phyloP scores from a whole-genome alignment of 192 early-diverging fungal species.

The Mortierella claussenii region DNA sequence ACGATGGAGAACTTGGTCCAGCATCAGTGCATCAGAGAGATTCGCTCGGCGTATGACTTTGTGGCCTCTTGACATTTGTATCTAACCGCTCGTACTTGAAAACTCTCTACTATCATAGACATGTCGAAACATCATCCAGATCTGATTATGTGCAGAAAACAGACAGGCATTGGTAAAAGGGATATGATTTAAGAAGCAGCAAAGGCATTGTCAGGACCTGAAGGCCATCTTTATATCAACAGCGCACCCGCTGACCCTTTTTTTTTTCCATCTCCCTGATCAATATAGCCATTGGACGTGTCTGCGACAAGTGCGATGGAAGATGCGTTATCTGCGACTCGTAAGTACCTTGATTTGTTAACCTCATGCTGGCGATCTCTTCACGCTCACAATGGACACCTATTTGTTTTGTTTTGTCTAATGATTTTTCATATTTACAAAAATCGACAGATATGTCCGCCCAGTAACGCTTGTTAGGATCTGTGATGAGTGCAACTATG shows the following conservation, averaged over 20 bases:
- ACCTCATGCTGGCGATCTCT: not conserved
- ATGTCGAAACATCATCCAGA: conserved; percentile 91
- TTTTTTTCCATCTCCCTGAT: not conserved
- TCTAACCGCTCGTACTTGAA: not conserved
- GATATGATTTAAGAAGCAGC: not conserved
- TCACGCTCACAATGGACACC: no score
- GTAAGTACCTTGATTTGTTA: conserved; percentile 51
- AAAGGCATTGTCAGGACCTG: not conserved
- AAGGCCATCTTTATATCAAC: conserved; percentile 7
- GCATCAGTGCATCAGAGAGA: no score
- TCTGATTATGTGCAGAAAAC: conserved; percentile 95
- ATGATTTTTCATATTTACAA: not conserved
- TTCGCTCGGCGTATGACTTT: no score
- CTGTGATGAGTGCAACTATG: conserved; percentile 98
- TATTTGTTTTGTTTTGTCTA: not conserved
- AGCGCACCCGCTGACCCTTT: not conserved
- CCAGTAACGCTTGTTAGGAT: conserved; percentile 91
- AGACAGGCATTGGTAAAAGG: conserved; percentile 82
- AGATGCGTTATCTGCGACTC: conserved; percentile 97
- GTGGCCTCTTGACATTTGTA: not conserved
- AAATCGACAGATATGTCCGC: conserved; percentile 72
- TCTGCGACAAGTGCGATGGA: conserved; percentile 91
- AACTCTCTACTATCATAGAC: not conserved
- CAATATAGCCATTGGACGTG: conserved; percentile 76
- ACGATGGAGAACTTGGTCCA: no score